Evolutionary conservation across 2,329 filamentous ascomycete genomes (phyloP).

Genomic region (Talaromyces albobiverticillius): DNA sequence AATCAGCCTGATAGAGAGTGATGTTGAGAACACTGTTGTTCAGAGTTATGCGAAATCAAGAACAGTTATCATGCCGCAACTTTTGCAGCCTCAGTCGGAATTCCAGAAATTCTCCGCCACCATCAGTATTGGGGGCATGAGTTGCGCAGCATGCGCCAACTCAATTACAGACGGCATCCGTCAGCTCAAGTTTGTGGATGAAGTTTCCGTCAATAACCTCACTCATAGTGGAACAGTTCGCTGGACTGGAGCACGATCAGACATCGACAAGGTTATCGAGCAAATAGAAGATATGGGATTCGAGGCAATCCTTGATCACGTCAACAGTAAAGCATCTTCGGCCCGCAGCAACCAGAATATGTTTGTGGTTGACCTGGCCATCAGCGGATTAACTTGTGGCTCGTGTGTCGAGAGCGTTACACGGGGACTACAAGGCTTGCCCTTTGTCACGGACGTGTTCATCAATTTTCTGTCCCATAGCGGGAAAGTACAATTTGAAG

Average conservation of each 20-base stretch:
- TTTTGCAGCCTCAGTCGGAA: not conserved
- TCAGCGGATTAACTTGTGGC: slow-evolving; percentile 59
- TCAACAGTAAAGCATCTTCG: slow-evolving; percentile 16
- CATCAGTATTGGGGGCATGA: slow-evolving; percentile 56
- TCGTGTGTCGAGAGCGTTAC: slow-evolving; percentile 53
- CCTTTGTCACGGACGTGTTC: slow-evolving; percentile 47
- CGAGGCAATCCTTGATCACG: slow-evolving; percentile 50
- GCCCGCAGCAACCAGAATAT: not conserved
- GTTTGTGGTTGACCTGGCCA: slow-evolving; percentile 45
- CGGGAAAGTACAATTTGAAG: slow-evolving; percentile 27
- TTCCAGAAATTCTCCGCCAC: slow-evolving; percentile 28
- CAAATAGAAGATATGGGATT: slow-evolving; percentile 62
- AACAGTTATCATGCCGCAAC: not conserved
- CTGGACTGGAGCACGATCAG: slow-evolving; percentile 45
- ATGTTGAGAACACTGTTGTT: not conserved
- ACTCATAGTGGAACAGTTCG: slow-evolving; percentile 49
- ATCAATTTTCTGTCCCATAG: slow-evolving; percentile 54
- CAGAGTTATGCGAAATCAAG: not conserved
- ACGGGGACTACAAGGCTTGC: slow-evolving; percentile 42
- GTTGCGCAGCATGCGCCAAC: slow-evolving; percentile 55
- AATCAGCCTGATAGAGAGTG: not conserved
- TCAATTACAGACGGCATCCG: slow-evolving; percentile 48
- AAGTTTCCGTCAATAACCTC: slow-evolving; percentile 51
- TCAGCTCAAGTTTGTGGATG: slow-evolving; percentile 44
- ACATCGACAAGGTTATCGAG: slow-evolving; percentile 45